These are phyloP conservation scores for Thraustochytrium sp. DNA, from an alignment of 352 stramenopile genomes.

Conservation along the genomic window DNA sequence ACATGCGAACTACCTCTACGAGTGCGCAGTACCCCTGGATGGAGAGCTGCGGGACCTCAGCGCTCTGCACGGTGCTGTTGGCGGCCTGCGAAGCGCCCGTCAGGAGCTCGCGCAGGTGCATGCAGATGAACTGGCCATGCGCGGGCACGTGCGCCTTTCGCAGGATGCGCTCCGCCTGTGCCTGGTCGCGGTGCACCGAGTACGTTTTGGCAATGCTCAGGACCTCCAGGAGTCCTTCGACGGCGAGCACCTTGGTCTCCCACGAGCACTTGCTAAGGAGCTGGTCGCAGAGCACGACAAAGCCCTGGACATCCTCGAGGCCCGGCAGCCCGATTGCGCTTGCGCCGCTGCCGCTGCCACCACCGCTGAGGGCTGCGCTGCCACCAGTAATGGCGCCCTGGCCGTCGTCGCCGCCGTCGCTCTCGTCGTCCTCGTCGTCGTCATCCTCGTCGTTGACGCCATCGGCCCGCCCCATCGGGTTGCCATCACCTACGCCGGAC, in stretches of 20 bases:
- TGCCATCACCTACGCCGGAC: background rate
- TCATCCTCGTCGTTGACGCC: background rate
- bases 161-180: background rate
- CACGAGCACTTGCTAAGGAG: constrained; percentile 17
- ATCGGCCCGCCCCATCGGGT: background rate
- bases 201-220: background rate
- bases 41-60: constrained; percentile 27
- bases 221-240: constrained; percentile 18
- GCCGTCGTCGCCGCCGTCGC: background rate
- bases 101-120: constrained; percentile 18
- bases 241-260: constrained; percentile 1
- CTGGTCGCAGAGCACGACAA: background rate
- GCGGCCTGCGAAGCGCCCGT: constrained; percentile 23
- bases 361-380: too few species aligned
- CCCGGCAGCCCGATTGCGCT: too few species aligned
- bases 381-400: background rate
- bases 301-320: too few species aligned
- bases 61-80: constrained; percentile 5
- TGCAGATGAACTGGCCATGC: constrained; percentile 33
- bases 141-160: background rate
- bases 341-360: too few species aligned
- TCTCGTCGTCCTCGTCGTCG: background rate
- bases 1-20: constrained; percentile 26
- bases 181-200: background rate
- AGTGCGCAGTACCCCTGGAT: constrained; percentile 30